phyloP scores from a whole-genome alignment of 176 grass and related monocot species.

The Juncus effusus region DNA sequence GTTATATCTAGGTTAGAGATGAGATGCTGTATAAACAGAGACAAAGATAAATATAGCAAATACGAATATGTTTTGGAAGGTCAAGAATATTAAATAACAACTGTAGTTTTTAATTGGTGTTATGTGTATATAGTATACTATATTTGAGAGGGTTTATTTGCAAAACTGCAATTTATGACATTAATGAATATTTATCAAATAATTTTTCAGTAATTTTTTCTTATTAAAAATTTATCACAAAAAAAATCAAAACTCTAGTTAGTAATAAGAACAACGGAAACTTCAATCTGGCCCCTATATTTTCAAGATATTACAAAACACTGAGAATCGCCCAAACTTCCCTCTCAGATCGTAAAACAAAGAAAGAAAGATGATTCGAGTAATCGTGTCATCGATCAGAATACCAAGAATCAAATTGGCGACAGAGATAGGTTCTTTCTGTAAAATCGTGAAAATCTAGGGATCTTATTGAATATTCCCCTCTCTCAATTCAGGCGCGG shows the following conservation, averaged over 20 bases:
- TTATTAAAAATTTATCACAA: constrained; percentile 16
- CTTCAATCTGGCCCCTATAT: not conserved
- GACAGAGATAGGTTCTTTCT: not conserved
- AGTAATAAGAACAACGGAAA: constrained; percentile 4
- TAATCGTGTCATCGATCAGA: constrained; percentile 1
- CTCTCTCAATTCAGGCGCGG: constrained; percentile 10
- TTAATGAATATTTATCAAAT: no score
- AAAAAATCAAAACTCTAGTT: constrained; percentile 7
- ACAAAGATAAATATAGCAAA: no score
- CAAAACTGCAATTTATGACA: no score
- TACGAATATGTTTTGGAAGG: no score
- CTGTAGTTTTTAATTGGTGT: no score
- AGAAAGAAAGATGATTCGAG: not conserved
- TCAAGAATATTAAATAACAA: no score
- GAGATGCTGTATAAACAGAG: no score
- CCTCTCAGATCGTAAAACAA: not conserved
- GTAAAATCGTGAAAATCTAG: constrained; percentile 3
- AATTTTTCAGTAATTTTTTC: not conserved
- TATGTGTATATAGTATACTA: no score
- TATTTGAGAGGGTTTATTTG: no score
- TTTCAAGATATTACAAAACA: constrained; percentile 2
- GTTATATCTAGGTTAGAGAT: not conserved
- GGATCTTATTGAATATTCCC: not conserved
- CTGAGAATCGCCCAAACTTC: not conserved
- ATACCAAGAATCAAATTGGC: constrained; percentile 6